Percentiles rank a stretch among this genome's conserved stretches.
Conservation (phyloP, 495 filamentous ascomycete genomes). For the Astrothelium macrocarpum region DNA sequence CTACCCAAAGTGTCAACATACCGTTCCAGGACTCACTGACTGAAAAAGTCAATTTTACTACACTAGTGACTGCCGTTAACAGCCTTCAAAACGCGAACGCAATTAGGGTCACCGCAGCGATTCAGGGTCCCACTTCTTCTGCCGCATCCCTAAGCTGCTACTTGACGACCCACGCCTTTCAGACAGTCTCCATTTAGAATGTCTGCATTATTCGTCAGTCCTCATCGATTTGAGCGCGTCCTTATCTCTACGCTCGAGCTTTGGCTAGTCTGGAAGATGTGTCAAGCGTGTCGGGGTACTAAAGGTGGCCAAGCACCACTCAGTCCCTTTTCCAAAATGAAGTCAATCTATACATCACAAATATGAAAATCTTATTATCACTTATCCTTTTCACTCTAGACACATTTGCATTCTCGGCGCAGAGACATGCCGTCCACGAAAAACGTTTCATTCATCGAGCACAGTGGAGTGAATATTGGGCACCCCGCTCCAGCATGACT, state of each 20-base stretch:
- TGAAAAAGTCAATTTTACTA: background rate
- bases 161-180: background rate
- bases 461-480: conserved; percentile 3
- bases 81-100: background rate
- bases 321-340: background rate
- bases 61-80: background rate
- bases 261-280: background rate
- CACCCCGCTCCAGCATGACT: conserved; percentile 1
- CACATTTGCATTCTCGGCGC: background rate
- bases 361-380: background rate
- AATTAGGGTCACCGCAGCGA: background rate
- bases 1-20: background rate
- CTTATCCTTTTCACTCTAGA: background rate
- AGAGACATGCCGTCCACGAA: conserved; percentile 16
- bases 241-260: background rate
- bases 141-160: background rate
- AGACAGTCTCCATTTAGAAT: background rate
- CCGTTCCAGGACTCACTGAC: background rate
- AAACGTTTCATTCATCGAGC: background rate
- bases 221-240: background rate
- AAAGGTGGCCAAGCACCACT: background rate
- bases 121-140: background rate
- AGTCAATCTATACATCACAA: background rate
- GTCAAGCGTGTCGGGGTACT: background rate
- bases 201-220: background rate